phyloP scores from a whole-genome alignment of 768 basidiomycete genomes.

The Coprinellus micaceus region DNA sequence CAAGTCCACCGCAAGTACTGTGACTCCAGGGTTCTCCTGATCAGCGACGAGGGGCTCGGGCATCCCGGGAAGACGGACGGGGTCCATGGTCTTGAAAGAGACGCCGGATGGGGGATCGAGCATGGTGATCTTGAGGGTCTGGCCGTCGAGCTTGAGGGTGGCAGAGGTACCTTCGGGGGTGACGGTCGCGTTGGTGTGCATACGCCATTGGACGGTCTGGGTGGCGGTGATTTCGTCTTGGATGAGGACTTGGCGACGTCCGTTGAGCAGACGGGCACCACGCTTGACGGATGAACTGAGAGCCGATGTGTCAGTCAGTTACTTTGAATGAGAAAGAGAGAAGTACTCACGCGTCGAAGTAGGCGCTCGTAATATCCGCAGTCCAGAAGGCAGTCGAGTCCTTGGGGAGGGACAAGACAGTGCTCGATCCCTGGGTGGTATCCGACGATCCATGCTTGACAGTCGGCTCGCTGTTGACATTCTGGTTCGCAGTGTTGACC shows the following conservation, averaged over 20 bases:
- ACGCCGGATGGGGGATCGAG: constrained; percentile 68
- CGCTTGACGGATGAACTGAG: constrained; percentile 70
- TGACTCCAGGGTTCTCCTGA: constrained; percentile 74
- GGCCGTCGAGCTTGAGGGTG: constrained; percentile 65
- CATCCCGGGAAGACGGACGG: constrained; percentile 60
- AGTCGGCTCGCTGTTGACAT: constrained; percentile 63
- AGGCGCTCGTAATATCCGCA: constrained; percentile 75
- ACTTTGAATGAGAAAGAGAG: background rate
- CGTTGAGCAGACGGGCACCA: constrained; percentile 80
- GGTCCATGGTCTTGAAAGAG: constrained; percentile 49
- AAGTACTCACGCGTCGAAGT: constrained; percentile 60
- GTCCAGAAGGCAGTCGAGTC: constrained; percentile 79
- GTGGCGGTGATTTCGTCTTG: constrained; percentile 84
- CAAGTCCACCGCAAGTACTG: constrained; percentile 70
- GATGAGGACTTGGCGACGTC: constrained; percentile 81
- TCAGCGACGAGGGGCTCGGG: constrained; percentile 54
- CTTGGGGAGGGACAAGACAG: constrained; percentile 57
- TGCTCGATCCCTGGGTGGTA: constrained; percentile 81
- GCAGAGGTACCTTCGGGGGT: constrained; percentile 57
- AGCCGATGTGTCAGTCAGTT: constrained; percentile 13
- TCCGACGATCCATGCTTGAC: constrained; percentile 48
- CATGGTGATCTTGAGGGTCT: constrained; percentile 64
- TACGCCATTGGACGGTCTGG: constrained; percentile 74
- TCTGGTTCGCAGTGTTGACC: constrained; percentile 74
- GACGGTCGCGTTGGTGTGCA: constrained; percentile 93